phyloP scores from a whole-genome alignment of 768 basidiomycete genomes.

The Lactarius sanguifluus region DNA sequence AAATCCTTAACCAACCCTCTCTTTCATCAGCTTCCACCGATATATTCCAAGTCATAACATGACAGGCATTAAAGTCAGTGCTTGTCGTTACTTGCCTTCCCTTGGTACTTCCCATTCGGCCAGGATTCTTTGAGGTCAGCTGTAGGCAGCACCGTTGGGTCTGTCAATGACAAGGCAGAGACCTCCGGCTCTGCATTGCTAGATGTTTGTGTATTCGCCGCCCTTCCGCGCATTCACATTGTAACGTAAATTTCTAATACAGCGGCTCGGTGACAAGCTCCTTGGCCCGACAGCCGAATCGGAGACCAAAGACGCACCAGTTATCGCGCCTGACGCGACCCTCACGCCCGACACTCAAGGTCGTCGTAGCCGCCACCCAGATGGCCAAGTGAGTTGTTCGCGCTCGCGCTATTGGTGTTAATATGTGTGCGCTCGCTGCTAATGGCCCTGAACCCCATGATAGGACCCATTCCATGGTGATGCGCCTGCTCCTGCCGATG shows the following conservation, averaged over 20 bases:
- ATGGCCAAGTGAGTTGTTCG: constrained; percentile 9
- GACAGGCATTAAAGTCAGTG: constrained; percentile 11
- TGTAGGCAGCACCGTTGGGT: not conserved
- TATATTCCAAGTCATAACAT: constrained; percentile 4
- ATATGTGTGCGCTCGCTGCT: not conserved
- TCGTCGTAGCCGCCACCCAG: constrained; percentile 12
- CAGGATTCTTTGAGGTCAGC: not conserved
- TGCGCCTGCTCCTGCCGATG: not conserved
- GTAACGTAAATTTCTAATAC: not conserved
- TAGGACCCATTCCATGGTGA: constrained; percentile 13
- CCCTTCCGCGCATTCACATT: not conserved
- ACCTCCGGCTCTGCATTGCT: not conserved
- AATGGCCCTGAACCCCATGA: constrained; percentile 6
- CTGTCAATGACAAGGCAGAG: not conserved
- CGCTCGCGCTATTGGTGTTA: not conserved
- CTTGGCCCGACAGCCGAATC: constrained; percentile 18
- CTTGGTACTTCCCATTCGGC: not conserved
- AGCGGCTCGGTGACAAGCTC: constrained; percentile 12
- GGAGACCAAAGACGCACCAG: not conserved
- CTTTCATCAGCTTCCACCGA: not conserved
- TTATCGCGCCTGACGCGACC: constrained; percentile 11
- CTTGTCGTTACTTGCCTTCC: too few species aligned
- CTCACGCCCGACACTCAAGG: not conserved
- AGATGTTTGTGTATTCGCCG: constrained; percentile 9
- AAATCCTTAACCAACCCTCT: not conserved